A percentile compares a stretch with the other conserved stretches of the same genome.
Evolutionary conservation across 495 filamentous ascomycete genomes (phyloP).

Genomic region (Aspergillus asperescens): DNA sequence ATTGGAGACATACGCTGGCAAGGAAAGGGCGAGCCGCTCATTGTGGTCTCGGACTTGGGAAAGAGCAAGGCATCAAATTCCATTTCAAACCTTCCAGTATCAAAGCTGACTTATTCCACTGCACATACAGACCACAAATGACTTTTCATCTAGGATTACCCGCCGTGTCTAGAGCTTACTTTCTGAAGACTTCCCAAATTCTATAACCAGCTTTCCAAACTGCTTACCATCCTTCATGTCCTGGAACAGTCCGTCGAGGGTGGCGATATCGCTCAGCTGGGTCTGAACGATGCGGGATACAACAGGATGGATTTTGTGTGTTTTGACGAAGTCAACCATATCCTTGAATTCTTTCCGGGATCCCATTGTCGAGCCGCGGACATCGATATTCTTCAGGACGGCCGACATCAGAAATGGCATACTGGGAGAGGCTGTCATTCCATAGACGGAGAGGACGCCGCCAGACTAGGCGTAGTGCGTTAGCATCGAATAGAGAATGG

Average conservation of each 20-base stretch:
- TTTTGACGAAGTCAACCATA: slow-evolving; percentile 68
- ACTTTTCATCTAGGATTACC: neutral
- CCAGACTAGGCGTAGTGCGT: slow-evolving; percentile 43
- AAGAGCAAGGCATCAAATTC: neutral
- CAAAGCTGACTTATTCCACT: slow-evolving; percentile 5
- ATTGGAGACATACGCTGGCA: neutral
- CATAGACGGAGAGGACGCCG: slow-evolving; percentile 65
- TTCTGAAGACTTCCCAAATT: slow-evolving; percentile 37
- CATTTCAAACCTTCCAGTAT: neutral
- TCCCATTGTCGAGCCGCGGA: slow-evolving; percentile 70
- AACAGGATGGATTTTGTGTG: slow-evolving; percentile 59
- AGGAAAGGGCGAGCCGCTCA: slow-evolving; percentile 8
- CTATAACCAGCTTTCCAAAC: slow-evolving; percentile 72
- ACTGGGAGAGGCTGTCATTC: slow-evolving; percentile 71
- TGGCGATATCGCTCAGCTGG: slow-evolving; percentile 60
- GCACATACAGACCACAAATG: neutral
- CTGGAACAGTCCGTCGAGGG: slow-evolving; percentile 63
- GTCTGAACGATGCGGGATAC: slow-evolving; percentile 53
- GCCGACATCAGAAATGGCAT: slow-evolving; percentile 68
- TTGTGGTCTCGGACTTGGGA: neutral
- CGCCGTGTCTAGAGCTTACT: slow-evolving; percentile 41
- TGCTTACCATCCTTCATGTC: slow-evolving; percentile 71
- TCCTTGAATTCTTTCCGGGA: slow-evolving; percentile 67
- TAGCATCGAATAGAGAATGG: neutral
- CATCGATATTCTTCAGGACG: slow-evolving; percentile 70